Evolutionary conservation across 495 filamentous ascomycete species (phyloP).

Genomic region (Xylaria nigripes): DNA sequence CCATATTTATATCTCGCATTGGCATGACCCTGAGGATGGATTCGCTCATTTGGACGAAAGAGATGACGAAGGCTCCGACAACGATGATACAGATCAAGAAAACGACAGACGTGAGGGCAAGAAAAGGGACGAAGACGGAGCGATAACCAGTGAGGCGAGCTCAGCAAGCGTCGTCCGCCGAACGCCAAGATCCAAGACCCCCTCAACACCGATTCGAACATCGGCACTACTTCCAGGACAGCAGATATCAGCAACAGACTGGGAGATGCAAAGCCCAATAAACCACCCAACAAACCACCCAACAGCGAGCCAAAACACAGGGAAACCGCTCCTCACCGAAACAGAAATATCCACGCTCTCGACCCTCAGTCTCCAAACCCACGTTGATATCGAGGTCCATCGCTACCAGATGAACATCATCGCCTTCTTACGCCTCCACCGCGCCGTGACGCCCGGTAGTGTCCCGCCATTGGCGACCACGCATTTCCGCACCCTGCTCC

Average conservation of each 20-base stretch:
- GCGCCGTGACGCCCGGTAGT: slow-evolving; percentile 65
- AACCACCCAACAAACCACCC: not conserved
- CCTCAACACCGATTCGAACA: slow-evolving; percentile 4
- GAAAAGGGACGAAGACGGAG: slow-evolving; percentile 20
- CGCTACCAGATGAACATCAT: slow-evolving; percentile 80
- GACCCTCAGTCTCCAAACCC: slow-evolving; percentile 25
- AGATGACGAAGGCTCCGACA: slow-evolving; percentile 10
- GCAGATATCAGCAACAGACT: slow-evolving; percentile 1
- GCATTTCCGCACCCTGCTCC: slow-evolving; percentile 60
- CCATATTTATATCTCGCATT: slow-evolving; percentile 81
- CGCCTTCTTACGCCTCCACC: slow-evolving; percentile 75
- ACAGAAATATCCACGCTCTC: slow-evolving; percentile 28
- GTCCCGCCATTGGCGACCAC: slow-evolving; percentile 68
- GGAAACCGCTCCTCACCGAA: slow-evolving; percentile 18
- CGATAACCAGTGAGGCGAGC: slow-evolving; percentile 20
- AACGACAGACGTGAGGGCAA: not conserved
- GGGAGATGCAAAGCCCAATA: not conserved
- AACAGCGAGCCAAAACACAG: not conserved
- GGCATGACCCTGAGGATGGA: slow-evolving; percentile 58
- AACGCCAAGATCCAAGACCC: slow-evolving; percentile 4
- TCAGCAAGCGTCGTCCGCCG: slow-evolving; percentile 23
- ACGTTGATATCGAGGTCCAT: slow-evolving; percentile 51
- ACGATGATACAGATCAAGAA: not conserved
- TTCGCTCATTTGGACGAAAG: slow-evolving; percentile 61
- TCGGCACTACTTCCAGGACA: not conserved